Conservation (phyloP, 495 filamentous ascomycete genomes). For the Aspergillus ellipticus region DNA sequence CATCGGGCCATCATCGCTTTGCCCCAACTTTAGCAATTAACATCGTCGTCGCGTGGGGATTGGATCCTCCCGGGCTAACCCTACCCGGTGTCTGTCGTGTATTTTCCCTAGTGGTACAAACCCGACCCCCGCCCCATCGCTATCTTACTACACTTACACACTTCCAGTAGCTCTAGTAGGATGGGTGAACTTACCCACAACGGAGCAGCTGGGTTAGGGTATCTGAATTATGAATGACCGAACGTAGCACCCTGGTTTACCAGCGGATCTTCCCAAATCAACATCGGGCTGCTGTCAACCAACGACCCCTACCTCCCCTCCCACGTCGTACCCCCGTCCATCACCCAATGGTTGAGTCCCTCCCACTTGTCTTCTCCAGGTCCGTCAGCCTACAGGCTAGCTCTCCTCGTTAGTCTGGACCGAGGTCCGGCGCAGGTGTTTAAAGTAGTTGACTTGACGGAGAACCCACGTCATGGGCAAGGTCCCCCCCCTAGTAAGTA, state of each 20-base stretch:
- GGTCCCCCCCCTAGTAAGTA: neutral
- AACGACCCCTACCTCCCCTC: neutral
- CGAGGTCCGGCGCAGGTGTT: neutral
- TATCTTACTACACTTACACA: neutral
- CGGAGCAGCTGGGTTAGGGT: too few species aligned
- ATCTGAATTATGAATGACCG: too few species aligned
- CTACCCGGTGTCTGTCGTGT: too few species aligned
- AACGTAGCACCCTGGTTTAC: neutral
- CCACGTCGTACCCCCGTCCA: neutral
- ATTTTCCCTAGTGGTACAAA: too few species aligned
- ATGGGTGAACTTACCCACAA: too few species aligned
- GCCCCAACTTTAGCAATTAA: too few species aligned
- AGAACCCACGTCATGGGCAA: neutral
- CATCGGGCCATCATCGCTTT: neutral
- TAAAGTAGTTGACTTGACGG: neutral
- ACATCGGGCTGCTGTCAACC: neutral
- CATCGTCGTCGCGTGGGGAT: conserved; percentile 1
- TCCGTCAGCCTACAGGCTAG: neutral
- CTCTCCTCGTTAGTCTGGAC: neutral
- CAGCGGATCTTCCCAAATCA: conserved; percentile 11
- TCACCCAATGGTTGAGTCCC: neutral
- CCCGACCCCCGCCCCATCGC: too few species aligned
- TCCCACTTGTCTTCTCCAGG: neutral
- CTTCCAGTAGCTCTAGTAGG: neutral
- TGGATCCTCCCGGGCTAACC: neutral